Evolutionary conservation across 202 grass and related monocot genomes (phyloP), one percentile per base, ranked within the genome.

Genomic region (Brachypodium distachyon): DNA sequence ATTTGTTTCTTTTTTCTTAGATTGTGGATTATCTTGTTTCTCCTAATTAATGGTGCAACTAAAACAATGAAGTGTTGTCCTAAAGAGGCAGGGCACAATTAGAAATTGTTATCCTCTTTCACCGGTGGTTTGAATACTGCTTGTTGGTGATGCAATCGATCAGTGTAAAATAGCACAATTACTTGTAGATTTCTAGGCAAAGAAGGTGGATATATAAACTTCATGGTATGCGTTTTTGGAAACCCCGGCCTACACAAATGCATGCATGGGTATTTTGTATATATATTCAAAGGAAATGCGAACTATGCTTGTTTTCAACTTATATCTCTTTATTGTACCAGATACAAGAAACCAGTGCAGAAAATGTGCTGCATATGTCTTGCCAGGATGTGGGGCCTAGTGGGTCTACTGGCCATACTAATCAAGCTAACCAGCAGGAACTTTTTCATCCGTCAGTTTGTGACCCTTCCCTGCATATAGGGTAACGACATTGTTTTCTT

Each of bases 391-490:
- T 48, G 40, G 76, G 63, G 19, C 63, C 70, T 70, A 76, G 55
- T 65, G 82, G 75, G 18, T 47, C 38, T 64, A 23, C 39, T 40
- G 48, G 76, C n/a, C 67, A 67, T 78, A 50, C 11, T 83, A 58
- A 59, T 61, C 76, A 84, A 33, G 23, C 38, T 70, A 68, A 55
- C 39, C 69, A 70, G 73, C 86, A 70, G 78, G 70, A 76, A 12
- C 14, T 48, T 40, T 47, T 81, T 36, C 62, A 70, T 0, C 29
- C 27, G 32, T 25, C 60, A 60, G 46, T 44, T 70, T 77, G 78
- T 71, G 81, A 88, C 46, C 76, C 86, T 47, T 63, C 76, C 43
- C 61, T 88, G 55, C 70, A 70, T 76, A 80, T 88, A 21, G 76
- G 81, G 81, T 84, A 88, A 48, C 5, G 26, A 67, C 17, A 1